These are phyloP conservation scores for Mrakiaceae sp. DNA, from an alignment of 1,284 basidiomycete species.

Conservation along the genomic window DNA sequence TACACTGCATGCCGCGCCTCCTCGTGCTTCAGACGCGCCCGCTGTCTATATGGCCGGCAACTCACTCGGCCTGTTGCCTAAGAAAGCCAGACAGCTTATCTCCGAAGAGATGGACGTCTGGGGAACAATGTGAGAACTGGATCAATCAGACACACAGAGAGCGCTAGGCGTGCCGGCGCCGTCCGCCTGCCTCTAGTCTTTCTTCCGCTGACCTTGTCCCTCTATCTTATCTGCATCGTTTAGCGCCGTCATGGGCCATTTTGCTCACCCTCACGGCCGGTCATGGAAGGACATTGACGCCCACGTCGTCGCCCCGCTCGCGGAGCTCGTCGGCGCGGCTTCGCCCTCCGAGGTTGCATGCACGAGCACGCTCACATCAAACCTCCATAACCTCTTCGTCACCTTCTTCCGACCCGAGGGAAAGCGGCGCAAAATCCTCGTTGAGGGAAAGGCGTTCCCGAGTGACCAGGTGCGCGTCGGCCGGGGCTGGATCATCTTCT, in stretches of 20 bases:
- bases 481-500: not conserved
- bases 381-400: slow-evolving; percentile 87
- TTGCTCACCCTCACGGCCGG: slow-evolving; percentile 68
- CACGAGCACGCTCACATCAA: slow-evolving; percentile 87
- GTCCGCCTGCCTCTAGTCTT: not conserved
- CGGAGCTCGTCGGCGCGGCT: slow-evolving; percentile 53
- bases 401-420: slow-evolving; percentile 82
- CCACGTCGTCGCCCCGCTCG: slow-evolving; percentile 60
- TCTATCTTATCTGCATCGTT: not conserved
- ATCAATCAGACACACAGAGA: too few species aligned
- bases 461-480: slow-evolving; percentile 68
- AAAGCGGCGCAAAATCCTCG: slow-evolving; percentile 80
- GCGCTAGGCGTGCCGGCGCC: too few species aligned
- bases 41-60: slow-evolving; percentile 92
- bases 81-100: slow-evolving; percentile 57
- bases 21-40: slow-evolving; percentile 36
- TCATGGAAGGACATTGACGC: slow-evolving; percentile 77
- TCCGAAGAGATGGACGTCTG: slow-evolving; percentile 81
- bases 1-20: too few species aligned
- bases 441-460: slow-evolving; percentile 88
- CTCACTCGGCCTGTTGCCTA: slow-evolving; percentile 76
- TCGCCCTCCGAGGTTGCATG: slow-evolving; percentile 65
- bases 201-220: not conserved
- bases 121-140: slow-evolving; percentile 32
- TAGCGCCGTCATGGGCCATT: slow-evolving; percentile 86